Conservation (phyloP, 164 flowering plant species). For the Umbellularia californica region DNA sequence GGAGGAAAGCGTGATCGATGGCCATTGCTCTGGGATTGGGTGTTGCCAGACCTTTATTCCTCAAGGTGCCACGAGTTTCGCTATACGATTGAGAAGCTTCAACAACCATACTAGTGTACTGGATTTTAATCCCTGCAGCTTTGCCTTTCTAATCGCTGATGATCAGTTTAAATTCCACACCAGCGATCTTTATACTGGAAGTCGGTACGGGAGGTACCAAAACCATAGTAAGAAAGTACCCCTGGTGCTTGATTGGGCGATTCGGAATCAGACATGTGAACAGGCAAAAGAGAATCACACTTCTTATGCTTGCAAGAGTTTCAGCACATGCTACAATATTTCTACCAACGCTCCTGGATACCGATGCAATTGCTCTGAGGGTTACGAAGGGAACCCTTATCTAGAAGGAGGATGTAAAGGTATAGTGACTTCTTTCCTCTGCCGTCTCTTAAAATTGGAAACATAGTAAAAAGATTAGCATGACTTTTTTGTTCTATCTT, state of each 20-base stretch:
- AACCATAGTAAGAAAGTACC: not conserved
- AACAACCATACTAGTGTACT: not conserved
- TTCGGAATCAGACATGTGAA: slow-evolving; percentile 3
- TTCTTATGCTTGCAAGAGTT: not conserved
- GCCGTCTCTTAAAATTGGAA: not conserved
- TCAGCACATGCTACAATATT: not conserved
- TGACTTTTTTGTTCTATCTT: too few species aligned
- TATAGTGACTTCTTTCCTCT: not conserved
- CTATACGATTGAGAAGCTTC: not conserved
- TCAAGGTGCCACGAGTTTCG: not conserved
- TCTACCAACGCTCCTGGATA: slow-evolving; percentile 5
- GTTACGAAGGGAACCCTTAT: slow-evolving; percentile 55
- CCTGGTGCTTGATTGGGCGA: slow-evolving; percentile 7
- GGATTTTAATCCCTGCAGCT: not conserved
- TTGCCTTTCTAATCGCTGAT: slow-evolving; percentile 8
- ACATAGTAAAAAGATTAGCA: too few species aligned
- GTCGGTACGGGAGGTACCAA: not conserved
- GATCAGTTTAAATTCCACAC: not conserved
- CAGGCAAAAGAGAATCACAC: not conserved
- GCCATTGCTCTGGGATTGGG: slow-evolving; percentile 5
- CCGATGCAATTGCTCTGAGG: slow-evolving; percentile 16
- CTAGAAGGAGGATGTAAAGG: slow-evolving; percentile 6
- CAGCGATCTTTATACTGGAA: not conserved
- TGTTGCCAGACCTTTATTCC: slow-evolving; percentile 16
- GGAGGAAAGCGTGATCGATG: not conserved